Base-by-base conservation (phyloP, 345 rosid genomes). In the Acer campestre region DNA sequence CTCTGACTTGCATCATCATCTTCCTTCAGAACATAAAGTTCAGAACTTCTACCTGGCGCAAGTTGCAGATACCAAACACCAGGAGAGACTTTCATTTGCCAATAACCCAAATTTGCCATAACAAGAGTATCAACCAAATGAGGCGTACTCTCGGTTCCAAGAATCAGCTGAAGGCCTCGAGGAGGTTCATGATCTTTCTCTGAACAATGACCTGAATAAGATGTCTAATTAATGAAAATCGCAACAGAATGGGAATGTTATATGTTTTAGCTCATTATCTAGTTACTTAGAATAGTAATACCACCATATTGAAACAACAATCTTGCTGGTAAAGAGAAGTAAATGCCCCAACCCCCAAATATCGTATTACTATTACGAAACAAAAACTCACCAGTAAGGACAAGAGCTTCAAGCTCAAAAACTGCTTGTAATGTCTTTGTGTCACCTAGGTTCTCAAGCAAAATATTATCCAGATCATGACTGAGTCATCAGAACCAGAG, bases 71-170 rank as follows among this genome's bases (percentile, higher is more conserved):
- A 91, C 98, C 98, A 96, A 78, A 96, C 94, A 70, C 99, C 99
- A 75, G 99, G 98, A 76, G 97, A 96, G 70, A 90, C 99, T 88
- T 96, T 96, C 98, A 94, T 96, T 85, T 96, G 99, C 99, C 98
- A 96, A 83, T 94, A 96, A 38, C 99, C 99, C 84, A 96, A 87
- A 85, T 96, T 96, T 83, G 98, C 99, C 99, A 96, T 96, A 80
- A 96, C 99, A 85, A 91, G 84, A 69, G 98, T 96, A 82, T 96
- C 99, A 61, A 96, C 99, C 88, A 94, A 84, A 81, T 96, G 99
- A 40, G 98, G 98, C 49, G 72, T 83, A 86, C 85, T 90, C 83
- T 93, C 89, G 38, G 98, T 94, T 87, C 99, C 99, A 78, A 96
- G 95, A 88, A 96, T 91, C 80, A 96, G 85, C 85, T 96, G 99